Base-by-base conservation (phyloP, 2,329 filamentous ascomycete genomes). In the Colletotrichum cereale region DNA sequence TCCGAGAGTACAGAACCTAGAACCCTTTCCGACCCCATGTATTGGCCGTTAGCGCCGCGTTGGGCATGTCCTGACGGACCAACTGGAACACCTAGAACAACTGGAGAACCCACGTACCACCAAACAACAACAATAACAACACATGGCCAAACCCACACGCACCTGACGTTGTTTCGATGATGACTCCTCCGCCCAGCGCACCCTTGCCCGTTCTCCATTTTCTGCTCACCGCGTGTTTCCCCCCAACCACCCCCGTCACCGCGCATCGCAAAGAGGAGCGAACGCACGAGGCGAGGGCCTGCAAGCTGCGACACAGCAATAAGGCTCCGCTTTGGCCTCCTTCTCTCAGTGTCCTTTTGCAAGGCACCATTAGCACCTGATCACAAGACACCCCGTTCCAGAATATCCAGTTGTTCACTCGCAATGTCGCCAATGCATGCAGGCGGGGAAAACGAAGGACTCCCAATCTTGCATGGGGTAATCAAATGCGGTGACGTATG, bases 181-280 rank as follows among this genome's bases (percentile, higher is more conserved):
- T 44, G 48, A 53, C 61, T 63, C 61, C 31, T 62, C 58, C 44
- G 24, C 58, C 44, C 24, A 34, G 47, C 47, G 31, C 44, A 21
- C 48, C 61, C 48, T 26, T 34, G 36, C 48, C 61, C 16, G 7
- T 29, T 44, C 48, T 42, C 48, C 61, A 65, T 61, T 64, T 66
- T 55, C 63, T 65, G 69, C 69, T 72, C 69, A 72, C 69, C 69
- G 69, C 69, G 69, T 63, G 44, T 72, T 72, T 58, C 44, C 53
- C 48, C 60, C 47, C 44, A 53, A 71, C 60, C 69, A n/a, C n/a
- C 68, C 69, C 66, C 65, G 68, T 67, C 68, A 72, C 69, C 69
- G 47, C 58, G 57, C 58, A 71, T 53, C 65, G 26, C 56, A 63
- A 42, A 63, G 53, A 40, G 26, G 34, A 34, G 26, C n/a, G 26